phyloP scores from a whole-genome alignment of 768 basidiomycete species.

The Boletus pseudopeckii region DNA sequence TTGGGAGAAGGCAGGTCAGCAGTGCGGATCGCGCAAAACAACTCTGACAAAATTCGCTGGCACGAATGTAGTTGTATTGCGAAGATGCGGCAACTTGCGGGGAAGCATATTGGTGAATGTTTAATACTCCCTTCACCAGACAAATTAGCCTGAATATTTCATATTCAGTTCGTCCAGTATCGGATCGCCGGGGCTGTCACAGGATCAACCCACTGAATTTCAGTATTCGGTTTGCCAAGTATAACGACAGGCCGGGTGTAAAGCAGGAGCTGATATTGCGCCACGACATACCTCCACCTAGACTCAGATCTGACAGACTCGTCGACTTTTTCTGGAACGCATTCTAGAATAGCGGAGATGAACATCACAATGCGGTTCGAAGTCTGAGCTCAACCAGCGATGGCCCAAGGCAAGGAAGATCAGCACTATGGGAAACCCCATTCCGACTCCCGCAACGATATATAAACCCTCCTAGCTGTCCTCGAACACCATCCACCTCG shows the following conservation, averaged over 20 bases:
- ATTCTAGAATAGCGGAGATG: background rate
- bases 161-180: background rate
- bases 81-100: too few species aligned
- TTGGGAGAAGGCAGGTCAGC: too few species aligned
- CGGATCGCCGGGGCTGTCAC: background rate
- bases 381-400: background rate
- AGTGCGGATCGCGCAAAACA: too few species aligned
- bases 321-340: too few species aligned
- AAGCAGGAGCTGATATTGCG: conserved; percentile 11
- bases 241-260: background rate
- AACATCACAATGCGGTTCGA: background rate
- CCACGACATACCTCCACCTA: background rate
- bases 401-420: background rate
- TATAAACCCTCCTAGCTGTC: background rate
- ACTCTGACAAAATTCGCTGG: too few species aligned
- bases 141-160: background rate
- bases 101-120: background rate
- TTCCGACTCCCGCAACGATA: background rate
- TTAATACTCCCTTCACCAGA: background rate
- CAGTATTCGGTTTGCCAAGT: background rate
- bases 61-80: too few species aligned
- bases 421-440: background rate
- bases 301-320: too few species aligned
- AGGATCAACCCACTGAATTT: background rate
- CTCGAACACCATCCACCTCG: background rate